Base-by-base conservation (phyloP, 2,329 filamentous ascomycete species). In the Orbilia blumenaviensis region DNA sequence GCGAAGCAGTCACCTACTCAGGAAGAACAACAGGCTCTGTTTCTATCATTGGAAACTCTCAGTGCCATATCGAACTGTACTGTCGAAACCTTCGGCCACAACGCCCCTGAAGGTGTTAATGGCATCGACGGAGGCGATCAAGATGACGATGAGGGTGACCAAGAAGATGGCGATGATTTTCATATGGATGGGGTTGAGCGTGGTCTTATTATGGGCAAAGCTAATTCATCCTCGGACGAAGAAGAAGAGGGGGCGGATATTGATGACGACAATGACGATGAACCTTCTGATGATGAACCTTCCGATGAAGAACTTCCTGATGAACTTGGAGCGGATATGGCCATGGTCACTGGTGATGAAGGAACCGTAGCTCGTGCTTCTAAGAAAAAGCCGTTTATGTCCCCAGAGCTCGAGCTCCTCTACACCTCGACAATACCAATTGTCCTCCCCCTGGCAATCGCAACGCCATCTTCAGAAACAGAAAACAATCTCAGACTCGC, bases 311-410 rank as follows among this genome's bases (percentile, higher is more conserved):
- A 88, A 85, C 84, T 86, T 62, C 83, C 86, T 25, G 87, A 87
- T 60, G 86, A 86, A 58, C 86, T 90, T 75, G 85, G 88, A 73
- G 88, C 86, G 27, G 89, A 91, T 79, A 89, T 91, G 87, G 88
- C 88, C 2, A 85, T 87, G 82, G 88, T 91, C 1, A 87, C 87
- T 0, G 88, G 86, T 1, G 82, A 82, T 50, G 83, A 80, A 25
- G 84, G 46, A 67, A 79, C 60, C 73, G 80, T 41, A 76, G 80
- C 66, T 58, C 78, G 21, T 80, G 79, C 42, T 78, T 77, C 63
- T 6, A 61, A 34, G 29, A 68, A 61, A 29, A 71, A 77, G 32
- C 63, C 63, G 8, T 54, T 71, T 1, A 41, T 34, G 12, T 73
- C 63, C 1, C 68, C 73, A 25, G 87, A 87, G 2, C 84, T 90